phyloP scores from a whole-genome alignment of 176 grass and related monocot species.

The Cymbopogon citratus region DNA sequence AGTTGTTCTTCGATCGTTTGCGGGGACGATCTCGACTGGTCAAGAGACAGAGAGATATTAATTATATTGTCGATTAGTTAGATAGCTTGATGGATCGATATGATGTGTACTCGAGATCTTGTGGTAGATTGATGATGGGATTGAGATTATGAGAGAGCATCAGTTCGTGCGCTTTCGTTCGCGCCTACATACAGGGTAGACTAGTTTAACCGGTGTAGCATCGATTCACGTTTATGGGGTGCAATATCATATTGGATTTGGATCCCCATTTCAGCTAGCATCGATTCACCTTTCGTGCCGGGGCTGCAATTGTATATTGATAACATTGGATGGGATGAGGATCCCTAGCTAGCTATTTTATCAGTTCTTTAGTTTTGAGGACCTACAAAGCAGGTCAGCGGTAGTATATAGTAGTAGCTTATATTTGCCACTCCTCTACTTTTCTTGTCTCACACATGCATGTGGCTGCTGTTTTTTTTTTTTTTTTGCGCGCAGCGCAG shows the following conservation, averaged over 20 bases:
- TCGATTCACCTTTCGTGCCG: background rate
- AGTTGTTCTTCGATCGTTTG: background rate
- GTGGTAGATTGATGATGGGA: background rate
- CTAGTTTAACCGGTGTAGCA: background rate
- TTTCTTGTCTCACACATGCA: slow-evolving; percentile 7
- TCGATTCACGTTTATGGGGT: slow-evolving; percentile 9
- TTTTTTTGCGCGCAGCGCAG: background rate
- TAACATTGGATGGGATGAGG: background rate
- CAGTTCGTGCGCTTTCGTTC: background rate
- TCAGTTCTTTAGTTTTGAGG: background rate
- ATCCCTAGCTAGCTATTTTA: too few species aligned
- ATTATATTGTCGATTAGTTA: background rate
- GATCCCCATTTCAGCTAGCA: background rate
- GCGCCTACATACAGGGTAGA: background rate
- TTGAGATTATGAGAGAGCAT: background rate
- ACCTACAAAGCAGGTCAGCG: background rate
- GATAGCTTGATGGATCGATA: background rate
- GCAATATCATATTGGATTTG: background rate
- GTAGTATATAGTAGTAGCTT: too few species aligned
- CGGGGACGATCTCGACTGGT: background rate
- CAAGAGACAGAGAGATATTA: background rate
- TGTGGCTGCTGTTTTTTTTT: background rate
- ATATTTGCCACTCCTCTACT: background rate
- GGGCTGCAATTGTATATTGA: background rate
- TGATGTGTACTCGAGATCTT: background rate